Conservation (phyloP, 2,329 filamentous ascomycete genomes). For the Biscogniauxia marginata region DNA sequence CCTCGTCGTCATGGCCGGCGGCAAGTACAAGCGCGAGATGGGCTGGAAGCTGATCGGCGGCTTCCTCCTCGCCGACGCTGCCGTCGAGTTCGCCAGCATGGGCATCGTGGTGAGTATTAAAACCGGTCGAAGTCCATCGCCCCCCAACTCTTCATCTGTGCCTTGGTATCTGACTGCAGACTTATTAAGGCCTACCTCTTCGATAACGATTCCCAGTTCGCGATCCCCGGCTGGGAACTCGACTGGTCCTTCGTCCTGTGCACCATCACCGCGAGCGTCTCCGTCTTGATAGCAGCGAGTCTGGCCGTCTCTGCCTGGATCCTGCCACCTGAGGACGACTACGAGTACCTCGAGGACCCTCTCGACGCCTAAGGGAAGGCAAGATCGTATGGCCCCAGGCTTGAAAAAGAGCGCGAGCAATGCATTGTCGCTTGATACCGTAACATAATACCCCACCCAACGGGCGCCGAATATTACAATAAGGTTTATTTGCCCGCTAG, state of each 20-base stretch:
- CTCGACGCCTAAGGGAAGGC: slow-evolving; percentile 35
- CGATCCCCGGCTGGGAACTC: slow-evolving; percentile 74
- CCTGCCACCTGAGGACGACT: slow-evolving; percentile 79
- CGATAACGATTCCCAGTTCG: slow-evolving; percentile 80
- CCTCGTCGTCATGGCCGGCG: slow-evolving; percentile 72
- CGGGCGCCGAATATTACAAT: background rate
- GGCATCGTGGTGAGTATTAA: slow-evolving; percentile 72
- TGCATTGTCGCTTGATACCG: background rate
- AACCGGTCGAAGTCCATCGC: background rate
- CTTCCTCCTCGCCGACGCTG: slow-evolving; percentile 63
- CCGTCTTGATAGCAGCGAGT: slow-evolving; percentile 52
- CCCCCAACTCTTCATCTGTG: too few species aligned
- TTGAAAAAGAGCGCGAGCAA: background rate
- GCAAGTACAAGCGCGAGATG: slow-evolving; percentile 73
- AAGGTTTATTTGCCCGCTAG: background rate
- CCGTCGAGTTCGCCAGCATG: slow-evolving; percentile 75
- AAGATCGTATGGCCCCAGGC: background rate
- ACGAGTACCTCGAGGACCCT: slow-evolving; percentile 64
- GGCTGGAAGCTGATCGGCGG: slow-evolving; percentile 77
- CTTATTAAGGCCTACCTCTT: slow-evolving; percentile 70
- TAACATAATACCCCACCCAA: background rate
- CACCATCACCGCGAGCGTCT: slow-evolving; percentile 53
- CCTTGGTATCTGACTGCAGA: background rate
- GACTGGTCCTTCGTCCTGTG: slow-evolving; percentile 77
- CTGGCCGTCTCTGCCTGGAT: slow-evolving; percentile 67